Percentiles rank a stretch among this genome's conserved stretches.
Evolutionary conservation across 441 rosid species (phyloP).

Genomic region (Manihot esculenta): DNA sequence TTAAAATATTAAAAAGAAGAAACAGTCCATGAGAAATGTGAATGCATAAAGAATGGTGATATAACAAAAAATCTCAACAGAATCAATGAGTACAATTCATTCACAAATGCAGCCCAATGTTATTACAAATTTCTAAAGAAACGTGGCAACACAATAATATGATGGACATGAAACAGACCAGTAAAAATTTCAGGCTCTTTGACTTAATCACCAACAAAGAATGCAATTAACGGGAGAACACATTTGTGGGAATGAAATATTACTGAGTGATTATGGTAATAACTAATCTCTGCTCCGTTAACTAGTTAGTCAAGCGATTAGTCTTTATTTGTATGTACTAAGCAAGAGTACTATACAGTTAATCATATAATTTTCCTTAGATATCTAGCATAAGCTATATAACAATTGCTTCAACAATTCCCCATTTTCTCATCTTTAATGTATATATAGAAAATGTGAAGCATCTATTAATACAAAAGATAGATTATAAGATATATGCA

Average conservation of each 20-base stretch:
- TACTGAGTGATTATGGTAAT: background rate
- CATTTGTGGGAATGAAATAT: too few species aligned
- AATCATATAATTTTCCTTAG: background rate
- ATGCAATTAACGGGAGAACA: background rate
- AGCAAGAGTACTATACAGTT: background rate
- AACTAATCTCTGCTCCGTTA: background rate
- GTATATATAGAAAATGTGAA: background rate
- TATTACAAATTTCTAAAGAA: background rate
- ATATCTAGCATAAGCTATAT: background rate
- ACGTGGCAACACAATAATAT: background rate
- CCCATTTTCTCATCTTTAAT: background rate
- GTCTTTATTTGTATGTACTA: background rate
- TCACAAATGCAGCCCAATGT: background rate
- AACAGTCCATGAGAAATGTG: background rate
- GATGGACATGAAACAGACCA: background rate
- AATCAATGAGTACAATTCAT: background rate
- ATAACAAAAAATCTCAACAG: background rate
- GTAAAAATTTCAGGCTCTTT: background rate
- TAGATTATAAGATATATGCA: background rate
- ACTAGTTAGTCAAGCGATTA: background rate
- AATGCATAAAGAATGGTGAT: background rate
- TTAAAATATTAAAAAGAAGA: slow-evolving; percentile 11
- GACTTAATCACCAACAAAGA: background rate
- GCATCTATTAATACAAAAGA: background rate
- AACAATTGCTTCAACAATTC: background rate